Conservation (phyloP, 768 basidiomycete genomes). For the Boletus rufocinnamomeus region DNA sequence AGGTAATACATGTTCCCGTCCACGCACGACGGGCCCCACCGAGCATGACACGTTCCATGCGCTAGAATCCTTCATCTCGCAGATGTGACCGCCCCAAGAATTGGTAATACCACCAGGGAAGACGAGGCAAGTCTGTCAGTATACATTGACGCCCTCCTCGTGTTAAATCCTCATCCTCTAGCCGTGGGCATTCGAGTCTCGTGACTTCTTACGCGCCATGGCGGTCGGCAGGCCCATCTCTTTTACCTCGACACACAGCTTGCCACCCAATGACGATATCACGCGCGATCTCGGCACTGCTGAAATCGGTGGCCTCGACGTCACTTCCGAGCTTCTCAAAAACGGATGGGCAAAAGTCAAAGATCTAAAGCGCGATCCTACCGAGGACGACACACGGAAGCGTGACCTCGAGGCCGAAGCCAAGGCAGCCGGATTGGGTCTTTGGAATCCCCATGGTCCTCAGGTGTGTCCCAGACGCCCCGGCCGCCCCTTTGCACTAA, state of each 20-base stretch:
- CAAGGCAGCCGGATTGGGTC: constrained; percentile 68
- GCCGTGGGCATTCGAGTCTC: constrained; percentile 91
- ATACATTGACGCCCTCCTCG: background rate
- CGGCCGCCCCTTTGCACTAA: background rate
- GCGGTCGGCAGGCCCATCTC: constrained; percentile 90
- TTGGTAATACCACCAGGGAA: constrained; percentile 79
- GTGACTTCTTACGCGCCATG: constrained; percentile 86
- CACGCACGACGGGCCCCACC: constrained; percentile 1
- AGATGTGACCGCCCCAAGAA: constrained; percentile 79
- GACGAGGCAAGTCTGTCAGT: constrained; percentile 69
- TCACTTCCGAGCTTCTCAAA: constrained; percentile 74
- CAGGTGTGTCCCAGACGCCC: constrained; percentile 43
- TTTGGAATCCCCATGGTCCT: constrained; percentile 85
- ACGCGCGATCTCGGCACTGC: constrained; percentile 80
- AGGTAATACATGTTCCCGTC: constrained; percentile 48
- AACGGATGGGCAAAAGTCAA: constrained; percentile 95
- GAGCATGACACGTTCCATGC: constrained; percentile 15
- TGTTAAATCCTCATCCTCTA: constrained; percentile 32
- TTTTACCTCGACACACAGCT: constrained; percentile 78
- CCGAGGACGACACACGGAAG: constrained; percentile 73
- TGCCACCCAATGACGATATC: constrained; percentile 73
- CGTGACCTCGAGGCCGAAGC: constrained; percentile 79
- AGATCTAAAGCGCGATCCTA: constrained; percentile 80
- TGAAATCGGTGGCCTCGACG: constrained; percentile 70
- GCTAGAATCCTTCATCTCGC: constrained; percentile 85